Conservation (phyloP, 2,329 filamentous ascomycete genomes). For the Tolypocladium guangdongense region DNA sequence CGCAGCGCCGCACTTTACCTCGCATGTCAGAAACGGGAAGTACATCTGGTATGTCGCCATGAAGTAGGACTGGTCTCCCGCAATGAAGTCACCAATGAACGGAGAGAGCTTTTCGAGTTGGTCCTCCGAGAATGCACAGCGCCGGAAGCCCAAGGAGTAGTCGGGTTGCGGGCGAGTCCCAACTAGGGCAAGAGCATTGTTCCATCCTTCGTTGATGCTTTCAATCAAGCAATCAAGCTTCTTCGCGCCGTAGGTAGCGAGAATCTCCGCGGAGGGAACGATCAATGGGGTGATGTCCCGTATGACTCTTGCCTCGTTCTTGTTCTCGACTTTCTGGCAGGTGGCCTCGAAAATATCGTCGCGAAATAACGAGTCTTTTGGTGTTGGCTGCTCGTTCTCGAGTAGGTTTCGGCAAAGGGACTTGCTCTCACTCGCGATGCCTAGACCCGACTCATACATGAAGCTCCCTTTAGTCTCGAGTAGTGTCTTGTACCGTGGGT, state of each 20-base stretch:
- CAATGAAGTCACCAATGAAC: slow-evolving; percentile 21
- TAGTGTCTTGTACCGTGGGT: no score
- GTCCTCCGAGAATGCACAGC: slow-evolving; percentile 28
- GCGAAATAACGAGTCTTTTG: no score
- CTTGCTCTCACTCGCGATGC: slow-evolving; percentile 15
- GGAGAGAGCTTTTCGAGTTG: slow-evolving; percentile 29
- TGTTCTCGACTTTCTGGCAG: no score
- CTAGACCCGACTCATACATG: slow-evolving; percentile 11
- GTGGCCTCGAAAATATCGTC: no score
- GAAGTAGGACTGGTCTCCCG: slow-evolving; percentile 26
- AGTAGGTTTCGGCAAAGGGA: no score
- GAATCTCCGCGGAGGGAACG: slow-evolving; percentile 26
- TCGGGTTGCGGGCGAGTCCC: slow-evolving; percentile 29
- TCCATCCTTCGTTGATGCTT: slow-evolving; percentile 31
- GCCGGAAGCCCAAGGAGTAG: slow-evolving; percentile 29
- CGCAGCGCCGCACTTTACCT: slow-evolving; percentile 32
- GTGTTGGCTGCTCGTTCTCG: no score
- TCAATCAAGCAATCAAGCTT: slow-evolving; percentile 24
- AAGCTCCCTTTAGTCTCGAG: no score
- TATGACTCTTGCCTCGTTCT: slow-evolving; percentile 20
- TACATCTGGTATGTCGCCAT: slow-evolving; percentile 34
- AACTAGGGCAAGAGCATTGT: slow-evolving; percentile 24
- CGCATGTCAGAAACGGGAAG: slow-evolving; percentile 37
- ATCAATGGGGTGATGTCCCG: slow-evolving; percentile 25
- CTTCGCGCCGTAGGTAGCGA: slow-evolving; percentile 8